Conservation (phyloP, 495 filamentous ascomycete genomes). For the Neurospora sublineolata region DNA sequence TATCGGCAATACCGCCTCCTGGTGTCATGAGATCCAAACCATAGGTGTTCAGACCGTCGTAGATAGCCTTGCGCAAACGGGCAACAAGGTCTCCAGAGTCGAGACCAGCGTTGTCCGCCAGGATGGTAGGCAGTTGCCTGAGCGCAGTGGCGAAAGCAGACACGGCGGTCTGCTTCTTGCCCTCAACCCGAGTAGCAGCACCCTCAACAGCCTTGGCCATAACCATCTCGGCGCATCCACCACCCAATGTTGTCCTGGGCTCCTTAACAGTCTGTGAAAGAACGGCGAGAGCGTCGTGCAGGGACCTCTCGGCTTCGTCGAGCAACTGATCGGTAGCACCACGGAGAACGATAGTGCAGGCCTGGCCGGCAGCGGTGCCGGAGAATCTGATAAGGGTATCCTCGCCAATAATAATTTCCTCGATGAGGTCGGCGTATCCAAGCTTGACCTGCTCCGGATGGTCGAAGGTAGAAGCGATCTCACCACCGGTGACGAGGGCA, state of each 20-base stretch:
- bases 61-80: constrained; percentile 82
- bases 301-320: constrained; percentile 89
- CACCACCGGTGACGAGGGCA: constrained; percentile 88
- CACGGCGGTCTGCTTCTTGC: constrained; percentile 92
- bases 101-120: constrained; percentile 93
- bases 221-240: constrained; percentile 94
- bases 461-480: constrained; percentile 96
- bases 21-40: constrained; percentile 82
- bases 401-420: constrained; percentile 96
- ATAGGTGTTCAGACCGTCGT: constrained; percentile 83
- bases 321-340: constrained; percentile 94
- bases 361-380: constrained; percentile 84
- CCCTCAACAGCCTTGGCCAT: constrained; percentile 98
- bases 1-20: constrained; percentile 88
- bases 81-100: constrained; percentile 91
- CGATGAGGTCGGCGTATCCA: constrained; percentile 87
- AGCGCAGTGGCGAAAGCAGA: constrained; percentile 80
- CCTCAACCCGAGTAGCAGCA: constrained; percentile 84
- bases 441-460: constrained; percentile 95
- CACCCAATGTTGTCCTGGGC: constrained; percentile 85
- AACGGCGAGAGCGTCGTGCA: constrained; percentile 93
- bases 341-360: constrained; percentile 92
- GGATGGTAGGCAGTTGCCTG: constrained; percentile 86
- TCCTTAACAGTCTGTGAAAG: constrained; percentile 95
- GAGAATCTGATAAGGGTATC: constrained; percentile 96